These are phyloP conservation scores for Sarcodon sp. DNA, from an alignment of 768 basidiomycete genomes.

Conservation along the genomic window DNA sequence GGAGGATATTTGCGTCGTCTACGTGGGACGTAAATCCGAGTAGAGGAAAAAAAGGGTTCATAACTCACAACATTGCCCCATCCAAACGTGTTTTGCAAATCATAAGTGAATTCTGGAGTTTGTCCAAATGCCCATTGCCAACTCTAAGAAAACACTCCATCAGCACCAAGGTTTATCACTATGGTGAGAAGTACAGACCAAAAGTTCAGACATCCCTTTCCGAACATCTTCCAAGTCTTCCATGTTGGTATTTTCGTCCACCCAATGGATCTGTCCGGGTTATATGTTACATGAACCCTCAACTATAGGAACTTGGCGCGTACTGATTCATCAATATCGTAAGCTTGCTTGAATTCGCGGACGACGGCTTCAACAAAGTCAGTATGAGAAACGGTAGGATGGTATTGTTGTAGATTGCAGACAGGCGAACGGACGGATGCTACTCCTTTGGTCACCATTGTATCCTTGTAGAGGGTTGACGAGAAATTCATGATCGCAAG, in stretches of 20 bases:
- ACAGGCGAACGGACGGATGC: slow-evolving; percentile 90
- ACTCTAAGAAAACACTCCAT: slow-evolving; percentile 30
- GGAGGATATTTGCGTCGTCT: slow-evolving; percentile 38
- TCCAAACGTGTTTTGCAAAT: slow-evolving; percentile 20
- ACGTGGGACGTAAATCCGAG: slow-evolving; percentile 2
- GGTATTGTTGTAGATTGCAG: slow-evolving; percentile 58
- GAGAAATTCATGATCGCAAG: neutral
- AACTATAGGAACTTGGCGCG: neutral
- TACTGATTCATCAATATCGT: slow-evolving; percentile 26
- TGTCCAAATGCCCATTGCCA: slow-evolving; percentile 95
- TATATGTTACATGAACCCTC: neutral
- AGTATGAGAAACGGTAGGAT: slow-evolving; percentile 44
- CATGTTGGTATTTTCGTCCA: slow-evolving; percentile 34
- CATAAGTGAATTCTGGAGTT: slow-evolving; percentile 85
- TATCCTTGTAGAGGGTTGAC: slow-evolving; percentile 31
- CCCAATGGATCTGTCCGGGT: slow-evolving; percentile 9
- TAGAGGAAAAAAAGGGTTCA: neutral
- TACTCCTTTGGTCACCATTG: slow-evolving; percentile 77
- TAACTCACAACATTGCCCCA: slow-evolving; percentile 29
- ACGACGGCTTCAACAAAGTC: slow-evolving; percentile 59
- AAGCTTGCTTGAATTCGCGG: slow-evolving; percentile 51
- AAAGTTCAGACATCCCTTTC: slow-evolving; percentile 61
- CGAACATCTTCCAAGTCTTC: slow-evolving; percentile 44
- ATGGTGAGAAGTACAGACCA: slow-evolving; percentile 26
- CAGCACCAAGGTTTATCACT: neutral